Percentiles rank a stretch among this genome's conserved stretches.
Evolutionary conservation across 345 rosid genomes (phyloP).

Genomic region (Melaleuca alternifolia): DNA sequence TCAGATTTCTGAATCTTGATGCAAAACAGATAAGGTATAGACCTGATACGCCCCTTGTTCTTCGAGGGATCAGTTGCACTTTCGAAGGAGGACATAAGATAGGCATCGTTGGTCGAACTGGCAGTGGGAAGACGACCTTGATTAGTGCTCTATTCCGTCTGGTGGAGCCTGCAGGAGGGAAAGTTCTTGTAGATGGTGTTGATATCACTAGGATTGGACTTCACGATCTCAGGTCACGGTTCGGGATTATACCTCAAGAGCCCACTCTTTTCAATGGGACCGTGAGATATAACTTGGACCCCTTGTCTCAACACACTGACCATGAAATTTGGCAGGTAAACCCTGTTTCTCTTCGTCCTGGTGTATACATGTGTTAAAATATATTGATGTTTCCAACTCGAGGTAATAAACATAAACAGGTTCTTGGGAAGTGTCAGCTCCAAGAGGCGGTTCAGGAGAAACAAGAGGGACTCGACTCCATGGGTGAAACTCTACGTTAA

Average conservation of each 20-base stretch:
- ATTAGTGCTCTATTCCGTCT: conserved; percentile 85
- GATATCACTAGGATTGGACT: conserved; percentile 74
- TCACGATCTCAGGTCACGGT: conserved; percentile 78
- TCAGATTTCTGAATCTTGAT: not conserved
- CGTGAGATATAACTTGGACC: conserved; percentile 88
- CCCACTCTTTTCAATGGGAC: conserved; percentile 91
- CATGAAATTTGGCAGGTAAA: conserved; percentile 92
- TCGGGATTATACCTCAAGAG: conserved; percentile 93
- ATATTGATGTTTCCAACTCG: not conserved
- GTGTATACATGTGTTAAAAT: not conserved
- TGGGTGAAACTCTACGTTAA: conserved; percentile 29
- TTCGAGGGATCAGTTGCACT: conserved; percentile 73
- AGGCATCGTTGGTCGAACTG: conserved; percentile 91
- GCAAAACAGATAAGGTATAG: conserved; percentile 68
- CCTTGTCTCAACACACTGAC: conserved; percentile 60
- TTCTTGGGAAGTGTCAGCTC: conserved; percentile 81
- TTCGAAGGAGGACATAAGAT: conserved; percentile 90
- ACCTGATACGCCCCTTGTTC: conserved; percentile 53
- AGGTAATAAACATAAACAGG: conserved; percentile 19
- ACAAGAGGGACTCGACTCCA: conserved; percentile 57
- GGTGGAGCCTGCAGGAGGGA: conserved; percentile 86
- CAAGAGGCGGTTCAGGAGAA: conserved; percentile 71
- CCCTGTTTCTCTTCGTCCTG: not conserved
- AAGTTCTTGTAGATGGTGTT: conserved; percentile 67
- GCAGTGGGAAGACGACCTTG: conserved; percentile 92